Conservation (phyloP, 305 asterid genomes). For the Solanum aculeatissimum region DNA sequence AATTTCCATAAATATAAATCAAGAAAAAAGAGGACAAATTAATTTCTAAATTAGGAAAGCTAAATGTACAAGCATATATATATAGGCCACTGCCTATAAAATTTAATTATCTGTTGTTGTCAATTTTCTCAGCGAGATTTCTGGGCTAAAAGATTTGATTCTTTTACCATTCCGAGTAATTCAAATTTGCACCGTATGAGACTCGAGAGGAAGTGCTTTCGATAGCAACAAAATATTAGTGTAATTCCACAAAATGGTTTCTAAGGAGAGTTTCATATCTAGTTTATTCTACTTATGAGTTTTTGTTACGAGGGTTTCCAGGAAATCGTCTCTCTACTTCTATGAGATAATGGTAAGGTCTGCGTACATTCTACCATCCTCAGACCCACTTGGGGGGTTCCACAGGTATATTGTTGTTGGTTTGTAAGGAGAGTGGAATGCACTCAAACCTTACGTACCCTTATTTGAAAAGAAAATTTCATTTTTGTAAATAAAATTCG, state of each 20-base stretch:
- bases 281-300: too few relatives aligned
- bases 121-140: not conserved
- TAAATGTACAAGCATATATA: not conserved
- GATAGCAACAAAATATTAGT: too few relatives aligned
- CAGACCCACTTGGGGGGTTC: too few relatives aligned
- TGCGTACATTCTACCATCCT: too few relatives aligned
- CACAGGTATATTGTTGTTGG: too few relatives aligned
- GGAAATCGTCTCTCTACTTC: too few relatives aligned
- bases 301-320: too few relatives aligned
- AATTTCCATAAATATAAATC: not conserved
- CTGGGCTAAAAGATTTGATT: not conserved
- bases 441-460: not conserved
- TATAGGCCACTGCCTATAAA: not conserved
- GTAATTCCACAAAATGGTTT: not conserved
- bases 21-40: not conserved
- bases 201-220: too few relatives aligned
- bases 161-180: not conserved
- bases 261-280: accelerated
- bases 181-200: accelerated
- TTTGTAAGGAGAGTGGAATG: not conserved
- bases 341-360: too few relatives aligned
- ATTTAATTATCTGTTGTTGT: not conserved
- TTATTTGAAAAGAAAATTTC: not conserved
- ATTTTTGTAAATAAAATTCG: not conserved
- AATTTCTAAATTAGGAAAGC: not conserved